These are phyloP conservation scores for Thielaviopsis populi DNA, from an alignment of 2,329 filamentous ascomycete species.

Conservation along the genomic window DNA sequence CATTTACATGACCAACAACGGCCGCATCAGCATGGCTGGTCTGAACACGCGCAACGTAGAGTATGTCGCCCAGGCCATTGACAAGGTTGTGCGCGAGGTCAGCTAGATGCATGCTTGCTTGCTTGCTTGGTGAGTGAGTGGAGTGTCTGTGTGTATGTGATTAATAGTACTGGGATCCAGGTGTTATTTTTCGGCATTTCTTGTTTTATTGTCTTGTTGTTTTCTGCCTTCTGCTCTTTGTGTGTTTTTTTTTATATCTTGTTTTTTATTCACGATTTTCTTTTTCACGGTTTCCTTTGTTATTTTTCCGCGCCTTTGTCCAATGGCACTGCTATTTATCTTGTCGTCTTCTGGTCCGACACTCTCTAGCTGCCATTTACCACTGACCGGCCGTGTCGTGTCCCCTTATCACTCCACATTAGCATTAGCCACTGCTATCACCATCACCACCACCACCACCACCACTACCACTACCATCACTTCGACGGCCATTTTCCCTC, in stretches of 20 bases:
- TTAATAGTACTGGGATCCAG: neutral
- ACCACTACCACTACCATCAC: neutral
- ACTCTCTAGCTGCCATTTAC: no score
- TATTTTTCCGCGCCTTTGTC: no score
- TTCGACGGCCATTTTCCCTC: neutral
- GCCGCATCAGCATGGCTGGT: conserved; percentile 96
- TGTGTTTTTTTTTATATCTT: neutral
- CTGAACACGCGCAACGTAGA: conserved; percentile 84
- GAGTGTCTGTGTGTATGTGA: neutral
- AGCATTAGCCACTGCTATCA: no score
- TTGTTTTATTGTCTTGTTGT: neutral
- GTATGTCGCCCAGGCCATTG: conserved; percentile 79
- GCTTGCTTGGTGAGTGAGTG: neutral
- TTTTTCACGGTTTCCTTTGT: no score
- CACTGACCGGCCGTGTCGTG: no score
- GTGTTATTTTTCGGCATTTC: neutral
- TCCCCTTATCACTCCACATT: no score
- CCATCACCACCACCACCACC: neutral
- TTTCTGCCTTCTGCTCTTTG: neutral
- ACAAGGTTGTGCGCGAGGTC: conserved; percentile 57
- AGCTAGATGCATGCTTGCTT: neutral
- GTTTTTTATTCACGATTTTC: neutral
- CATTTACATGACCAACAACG: conserved; percentile 94
- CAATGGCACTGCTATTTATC: neutral
- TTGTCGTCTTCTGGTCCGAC: neutral